Base-by-base conservation (phyloP, 768 basidiomycete genomes). In the Naganishia kalamii region DNA sequence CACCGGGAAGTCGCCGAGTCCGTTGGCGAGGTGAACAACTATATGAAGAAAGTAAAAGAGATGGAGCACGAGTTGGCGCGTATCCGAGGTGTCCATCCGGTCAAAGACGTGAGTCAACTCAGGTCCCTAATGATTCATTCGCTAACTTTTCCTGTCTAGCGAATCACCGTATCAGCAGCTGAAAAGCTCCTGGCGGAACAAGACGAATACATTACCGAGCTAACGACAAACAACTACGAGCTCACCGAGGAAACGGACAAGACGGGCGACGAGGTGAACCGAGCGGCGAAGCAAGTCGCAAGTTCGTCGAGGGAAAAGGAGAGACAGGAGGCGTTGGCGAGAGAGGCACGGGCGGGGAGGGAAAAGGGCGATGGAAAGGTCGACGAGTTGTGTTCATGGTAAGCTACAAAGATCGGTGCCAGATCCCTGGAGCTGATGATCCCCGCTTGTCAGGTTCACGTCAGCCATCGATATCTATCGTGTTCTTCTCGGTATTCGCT, bases 41-140 rank as follows among this genome's bases (percentile, higher is more conserved):
- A 57, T 27, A 57, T 57, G 54, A 57, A 75, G 61, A 70, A 88
- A 74, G 90, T 93, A 70, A 83, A 90, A 65, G 90, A 92, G 72
- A 85, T 90, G 37, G 86, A 88, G 37, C 83, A 92, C 4, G 84
- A 87, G 0, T 81, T 93, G 40, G 86, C 87, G 7, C 85, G 91
- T 1, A 84, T 93, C 19, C 85, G 89, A 21, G 87, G 91, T 69
- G 84, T 86, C 1, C 85, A 93, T 70, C 79, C 79, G 0, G 88
- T 89, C 0, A 84, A 86, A 21, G 70, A 77, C 37, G 71, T 70
- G 29, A 66, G 76, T 71, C 17, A 30, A 33, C n/a, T n/a, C n/a
- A n/a, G 1, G 4, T 21, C 11, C 3, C 15, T 15, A 27, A 21
- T 29, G n/a, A 3, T 1, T 8, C 13, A 10, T 30, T 27, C 12